A percentile compares a stretch with the other conserved stretches of the same genome.
Evolutionary conservation across 495 filamentous ascomycete species (phyloP).

Genomic region (Neurospora cerealis): DNA sequence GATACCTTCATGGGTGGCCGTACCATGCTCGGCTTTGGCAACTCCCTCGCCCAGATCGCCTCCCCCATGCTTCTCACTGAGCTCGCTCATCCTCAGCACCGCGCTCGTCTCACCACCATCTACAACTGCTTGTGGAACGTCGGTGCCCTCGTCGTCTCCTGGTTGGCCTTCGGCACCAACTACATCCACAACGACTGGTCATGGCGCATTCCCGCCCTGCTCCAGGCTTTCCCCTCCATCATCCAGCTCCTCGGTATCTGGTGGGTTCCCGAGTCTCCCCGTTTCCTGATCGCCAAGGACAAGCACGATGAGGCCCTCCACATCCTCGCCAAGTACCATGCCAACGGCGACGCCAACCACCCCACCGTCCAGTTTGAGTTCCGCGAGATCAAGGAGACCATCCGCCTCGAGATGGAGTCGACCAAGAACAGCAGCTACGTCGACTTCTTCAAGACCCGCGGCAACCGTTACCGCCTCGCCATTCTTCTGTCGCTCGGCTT

Average conservation of each 20-base stretch:
- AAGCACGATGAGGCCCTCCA: slow-evolving; percentile 50
- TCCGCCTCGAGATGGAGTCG: slow-evolving; percentile 40
- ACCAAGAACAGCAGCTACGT: slow-evolving; percentile 34
- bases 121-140: slow-evolving; percentile 59
- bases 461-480: slow-evolving; percentile 54
- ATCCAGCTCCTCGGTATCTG: slow-evolving; percentile 42
- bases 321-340: slow-evolving; percentile 49
- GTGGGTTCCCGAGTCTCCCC: slow-evolving; percentile 50
- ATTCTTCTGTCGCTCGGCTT: slow-evolving; percentile 50
- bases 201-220: slow-evolving; percentile 45
- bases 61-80: slow-evolving; percentile 57
- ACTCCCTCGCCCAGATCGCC: slow-evolving; percentile 48
- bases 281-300: slow-evolving; percentile 57
- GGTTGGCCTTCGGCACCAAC: slow-evolving; percentile 42
- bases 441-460: slow-evolving; percentile 57
- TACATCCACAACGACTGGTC: slow-evolving; percentile 39
- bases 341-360: slow-evolving; percentile 44
- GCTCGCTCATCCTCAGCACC: slow-evolving; percentile 56
- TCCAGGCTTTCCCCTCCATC: slow-evolving; percentile 44
- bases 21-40: slow-evolving; percentile 48
- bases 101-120: slow-evolving; percentile 53
- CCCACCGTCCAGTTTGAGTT: slow-evolving; percentile 51
- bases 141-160: slow-evolving; percentile 44
- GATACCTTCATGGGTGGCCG: slow-evolving; percentile 34
- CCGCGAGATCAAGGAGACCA: slow-evolving; percentile 49